phyloP scores from a whole-genome alignment of 2,329 filamentous ascomycete genomes.

The Neonectria sp. region DNA sequence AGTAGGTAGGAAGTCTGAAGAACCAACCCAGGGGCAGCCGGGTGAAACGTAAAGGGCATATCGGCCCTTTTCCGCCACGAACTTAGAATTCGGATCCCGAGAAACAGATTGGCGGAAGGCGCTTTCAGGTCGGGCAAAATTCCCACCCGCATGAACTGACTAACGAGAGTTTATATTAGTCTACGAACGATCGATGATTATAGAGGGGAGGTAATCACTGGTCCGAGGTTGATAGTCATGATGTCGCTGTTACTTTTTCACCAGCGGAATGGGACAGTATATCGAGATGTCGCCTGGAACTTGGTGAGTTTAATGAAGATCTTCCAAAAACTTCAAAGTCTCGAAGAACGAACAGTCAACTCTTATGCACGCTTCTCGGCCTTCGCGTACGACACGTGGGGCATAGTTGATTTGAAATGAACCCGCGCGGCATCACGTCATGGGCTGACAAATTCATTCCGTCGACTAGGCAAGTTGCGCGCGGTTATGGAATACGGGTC shows the following conservation, averaged over 20 bases:
- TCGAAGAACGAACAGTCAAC: background rate
- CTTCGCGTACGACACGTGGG: background rate
- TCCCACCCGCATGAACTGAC: constrained; percentile 58
- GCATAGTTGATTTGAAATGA: background rate
- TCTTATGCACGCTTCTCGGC: background rate
- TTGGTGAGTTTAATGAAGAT: too few species aligned
- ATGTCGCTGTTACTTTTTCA: background rate
- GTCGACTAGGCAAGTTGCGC: background rate
- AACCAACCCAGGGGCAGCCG: constrained; percentile 74
- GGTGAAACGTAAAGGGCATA: constrained; percentile 75
- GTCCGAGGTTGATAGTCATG: constrained; percentile 11
- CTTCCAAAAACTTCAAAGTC: background rate
- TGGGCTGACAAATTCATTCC: constrained; percentile 19
- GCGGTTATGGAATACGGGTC: background rate
- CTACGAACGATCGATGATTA: too few species aligned
- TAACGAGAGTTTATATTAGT: background rate
- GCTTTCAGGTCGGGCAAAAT: constrained; percentile 67
- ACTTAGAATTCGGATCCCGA: constrained; percentile 63
- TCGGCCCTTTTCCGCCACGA: constrained; percentile 71
- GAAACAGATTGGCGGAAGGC: constrained; percentile 71
- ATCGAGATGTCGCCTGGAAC: too few species aligned
- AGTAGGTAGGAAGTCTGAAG: rapidly evolving
- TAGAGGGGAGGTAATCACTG: background rate
- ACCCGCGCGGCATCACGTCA: constrained; percentile 19
- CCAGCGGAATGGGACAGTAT: too few species aligned